phyloP scores from a whole-genome alignment of 164 flowering plant species.

The Macadamia tetraphylla region DNA sequence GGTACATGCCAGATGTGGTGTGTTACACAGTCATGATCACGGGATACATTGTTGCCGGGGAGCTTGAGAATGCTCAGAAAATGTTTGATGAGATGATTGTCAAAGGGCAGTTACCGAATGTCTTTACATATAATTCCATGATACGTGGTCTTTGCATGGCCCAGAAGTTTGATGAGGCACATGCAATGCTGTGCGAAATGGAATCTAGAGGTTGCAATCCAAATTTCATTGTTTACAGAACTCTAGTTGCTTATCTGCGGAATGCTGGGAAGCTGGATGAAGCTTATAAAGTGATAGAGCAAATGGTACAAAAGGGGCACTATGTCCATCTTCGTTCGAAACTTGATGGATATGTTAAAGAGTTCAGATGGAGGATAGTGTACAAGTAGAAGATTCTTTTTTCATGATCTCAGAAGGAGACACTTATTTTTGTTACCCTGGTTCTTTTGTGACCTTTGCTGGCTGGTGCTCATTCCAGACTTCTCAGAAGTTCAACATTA shows the following conservation, averaged over 20 bases:
- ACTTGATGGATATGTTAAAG: constrained; percentile 47
- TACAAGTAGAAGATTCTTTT: constrained; percentile 1
- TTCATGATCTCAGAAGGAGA: constrained; percentile 3
- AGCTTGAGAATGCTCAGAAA: constrained; percentile 60
- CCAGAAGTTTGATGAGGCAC: constrained; percentile 63
- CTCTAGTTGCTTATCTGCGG: constrained; percentile 53
- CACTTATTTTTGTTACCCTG: not conserved
- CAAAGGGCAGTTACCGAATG: constrained; percentile 78
- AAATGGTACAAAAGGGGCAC: constrained; percentile 66
- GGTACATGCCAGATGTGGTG: constrained; percentile 77
- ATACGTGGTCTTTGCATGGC: constrained; percentile 82
- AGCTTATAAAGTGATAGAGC: constrained; percentile 58
- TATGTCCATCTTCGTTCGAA: constrained; percentile 51
- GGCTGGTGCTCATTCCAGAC: too few relatives aligned
- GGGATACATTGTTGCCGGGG: constrained; percentile 55
- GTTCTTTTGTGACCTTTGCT: not conserved
- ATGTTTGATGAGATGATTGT: constrained; percentile 65
- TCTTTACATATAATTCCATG: constrained; percentile 86
- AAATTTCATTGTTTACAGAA: constrained; percentile 76
- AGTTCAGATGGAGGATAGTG: constrained; percentile 18
- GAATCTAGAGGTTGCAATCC: constrained; percentile 78
- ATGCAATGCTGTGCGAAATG: constrained; percentile 71
- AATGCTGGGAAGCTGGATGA: constrained; percentile 67
- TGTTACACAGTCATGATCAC: constrained; percentile 87
- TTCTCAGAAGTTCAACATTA: too few relatives aligned